Conservation (phyloP, 352 stramenopile species). For the Pythium dissotocum region DNA sequence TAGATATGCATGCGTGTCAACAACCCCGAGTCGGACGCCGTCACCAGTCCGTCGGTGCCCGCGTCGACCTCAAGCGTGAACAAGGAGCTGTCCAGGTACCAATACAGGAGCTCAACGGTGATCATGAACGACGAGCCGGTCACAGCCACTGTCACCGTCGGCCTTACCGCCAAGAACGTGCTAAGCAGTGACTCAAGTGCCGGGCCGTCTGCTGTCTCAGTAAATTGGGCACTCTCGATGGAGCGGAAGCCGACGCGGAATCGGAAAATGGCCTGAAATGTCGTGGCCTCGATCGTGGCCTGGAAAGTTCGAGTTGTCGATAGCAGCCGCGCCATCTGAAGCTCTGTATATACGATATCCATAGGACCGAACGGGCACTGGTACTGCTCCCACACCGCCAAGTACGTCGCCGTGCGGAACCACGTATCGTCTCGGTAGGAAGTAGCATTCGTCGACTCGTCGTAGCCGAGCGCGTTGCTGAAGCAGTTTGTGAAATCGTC, state of each 20-base stretch:
- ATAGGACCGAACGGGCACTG: not conserved
- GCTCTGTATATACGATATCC: not conserved
- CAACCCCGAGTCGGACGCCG: not conserved
- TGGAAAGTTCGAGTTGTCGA: not conserved
- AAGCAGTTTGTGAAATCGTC: not conserved
- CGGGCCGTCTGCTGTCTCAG: not conserved
- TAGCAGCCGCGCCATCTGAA: not conserved
- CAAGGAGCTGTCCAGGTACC: not conserved
- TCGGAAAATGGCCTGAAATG: not conserved
- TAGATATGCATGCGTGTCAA: constrained; percentile 8
- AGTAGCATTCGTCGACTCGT: not conserved
- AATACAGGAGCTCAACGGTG: not conserved
- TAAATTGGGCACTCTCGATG: not conserved
- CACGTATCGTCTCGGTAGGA: not conserved
- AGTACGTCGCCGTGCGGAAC: not conserved
- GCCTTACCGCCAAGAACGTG: not conserved
- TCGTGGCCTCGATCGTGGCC: not conserved
- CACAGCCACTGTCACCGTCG: not conserved
- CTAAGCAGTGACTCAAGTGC: not conserved
- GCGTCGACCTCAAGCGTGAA: not conserved
- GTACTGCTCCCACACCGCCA: not conserved
- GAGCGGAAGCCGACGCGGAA: not conserved
- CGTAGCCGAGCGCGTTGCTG: not conserved
- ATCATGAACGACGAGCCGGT: not conserved
- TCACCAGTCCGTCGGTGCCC: not conserved